phyloP scores from a whole-genome alignment of 495 filamentous ascomycete genomes.

The Penicillium daleae region DNA sequence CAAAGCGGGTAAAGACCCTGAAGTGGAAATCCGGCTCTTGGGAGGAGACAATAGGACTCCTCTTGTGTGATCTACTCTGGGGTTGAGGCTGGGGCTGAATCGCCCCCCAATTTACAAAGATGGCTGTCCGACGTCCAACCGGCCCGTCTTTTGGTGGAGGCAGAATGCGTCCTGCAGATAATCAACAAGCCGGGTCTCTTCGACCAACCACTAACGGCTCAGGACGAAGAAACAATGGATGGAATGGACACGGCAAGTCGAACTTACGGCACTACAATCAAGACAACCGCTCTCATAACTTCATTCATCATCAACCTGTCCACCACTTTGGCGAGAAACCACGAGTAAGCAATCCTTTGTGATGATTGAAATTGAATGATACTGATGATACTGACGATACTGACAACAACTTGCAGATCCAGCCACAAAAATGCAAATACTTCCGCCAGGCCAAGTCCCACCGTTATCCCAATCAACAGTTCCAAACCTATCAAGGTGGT shows the following conservation, averaged over 20 bases:
- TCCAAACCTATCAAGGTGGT: neutral
- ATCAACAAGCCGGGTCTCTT: conserved; percentile 17
- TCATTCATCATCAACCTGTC: neutral
- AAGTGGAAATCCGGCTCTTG: conserved; percentile 25
- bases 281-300: neutral
- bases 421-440: neutral
- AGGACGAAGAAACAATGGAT: conserved; percentile 12
- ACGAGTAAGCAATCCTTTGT: neutral
- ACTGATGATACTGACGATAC: neutral
- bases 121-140: neutral
- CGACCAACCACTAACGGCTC: conserved; percentile 18
- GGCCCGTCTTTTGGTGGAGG: conserved; percentile 6
- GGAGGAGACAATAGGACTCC: conserved; percentile 4
- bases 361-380: neutral
- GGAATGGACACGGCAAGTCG: neutral
- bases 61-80: conserved; percentile 10
- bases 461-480: neutral
- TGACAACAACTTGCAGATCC: neutral
- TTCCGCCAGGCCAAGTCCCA: neutral
- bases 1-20: conserved; percentile 16
- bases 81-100: neutral
- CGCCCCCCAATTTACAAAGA: neutral
- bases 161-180: conserved; percentile 13
- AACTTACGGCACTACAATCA: neutral
- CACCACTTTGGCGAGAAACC: neutral